Base-by-base conservation (phyloP, 2,329 filamentous ascomycete genomes). In the Pyrenochaeta sp. region DNA sequence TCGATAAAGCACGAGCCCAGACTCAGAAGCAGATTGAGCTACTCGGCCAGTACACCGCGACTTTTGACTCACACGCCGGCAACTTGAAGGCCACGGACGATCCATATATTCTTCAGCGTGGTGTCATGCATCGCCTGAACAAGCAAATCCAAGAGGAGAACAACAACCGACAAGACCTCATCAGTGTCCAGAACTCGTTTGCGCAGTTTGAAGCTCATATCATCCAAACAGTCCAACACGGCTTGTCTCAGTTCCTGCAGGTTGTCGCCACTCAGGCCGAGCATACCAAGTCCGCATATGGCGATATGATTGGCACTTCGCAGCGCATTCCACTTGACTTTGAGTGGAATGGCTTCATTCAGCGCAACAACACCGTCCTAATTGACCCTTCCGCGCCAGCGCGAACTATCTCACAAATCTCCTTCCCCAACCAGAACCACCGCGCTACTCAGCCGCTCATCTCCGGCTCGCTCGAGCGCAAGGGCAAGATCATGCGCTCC, bases 21-120 rank as follows among this genome's bases (percentile, higher is more conserved):
- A 97, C 94, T 0, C 94, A 99, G 80, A 97, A 96, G 81, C 92
- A 97, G 65, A 96, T 99, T 59, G 94, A 99, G 79, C 84, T 96
- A 20, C 87, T 99, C 1, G 93, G 91, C 33, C 90, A 95, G 78
- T 87, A 96, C 67, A 87, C 92, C 0, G 92, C 93, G 9, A 79
- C 85, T 2, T 96, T 88, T 67, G 92, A 96, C 64, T 89, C 92
- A 1, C 83, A 85, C 2, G 88, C 89, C 33, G 90, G 87, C 55
- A 90, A 86, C 69, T 79, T 94, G 65, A 84, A 85, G 37, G 85
- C 91, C 1, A 71, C 79, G 11, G 87, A 97, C 30, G 95, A 99
- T 73, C 95, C 95, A 4, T 99, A 98, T 72, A 84, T 98, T 51
- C 75, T 98, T 40, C 86, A 89, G 67, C 88, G 94, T 29, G 90